phyloP scores from a whole-genome alignment of 768 basidiomycete genomes.

The Boletellus ananas region DNA sequence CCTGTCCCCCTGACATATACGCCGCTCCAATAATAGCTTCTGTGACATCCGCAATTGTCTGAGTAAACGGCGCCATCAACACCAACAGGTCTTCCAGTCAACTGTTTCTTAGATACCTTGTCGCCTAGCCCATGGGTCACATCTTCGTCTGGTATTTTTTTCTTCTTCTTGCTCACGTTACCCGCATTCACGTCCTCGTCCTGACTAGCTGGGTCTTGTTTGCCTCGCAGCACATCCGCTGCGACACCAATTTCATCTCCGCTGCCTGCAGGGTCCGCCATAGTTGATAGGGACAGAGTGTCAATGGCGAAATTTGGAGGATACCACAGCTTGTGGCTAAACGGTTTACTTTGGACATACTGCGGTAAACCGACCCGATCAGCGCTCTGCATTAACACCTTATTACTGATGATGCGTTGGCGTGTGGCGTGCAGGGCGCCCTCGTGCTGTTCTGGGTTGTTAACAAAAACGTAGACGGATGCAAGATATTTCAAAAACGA shows the following conservation, averaged over 20 bases:
- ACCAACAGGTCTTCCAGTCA: not conserved
- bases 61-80: slow-evolving; percentile 13
- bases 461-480: slow-evolving; percentile 71
- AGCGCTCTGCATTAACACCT: slow-evolving; percentile 53
- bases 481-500: slow-evolving; percentile 78
- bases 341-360: slow-evolving; percentile 71
- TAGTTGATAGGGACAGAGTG: slow-evolving; percentile 15
- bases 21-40: slow-evolving; percentile 86
- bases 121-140: slow-evolving; percentile 64
- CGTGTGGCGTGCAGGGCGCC: slow-evolving; percentile 64
- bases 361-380: slow-evolving; percentile 57
- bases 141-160: slow-evolving; percentile 39
- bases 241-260: slow-evolving; percentile 29
- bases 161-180: slow-evolving; percentile 33
- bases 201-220: slow-evolving; percentile 11
- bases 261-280: slow-evolving; percentile 22
- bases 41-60: slow-evolving; percentile 81
- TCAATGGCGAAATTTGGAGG: slow-evolving; percentile 44
- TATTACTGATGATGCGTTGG: slow-evolving; percentile 73
- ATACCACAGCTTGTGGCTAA: slow-evolving; percentile 63
- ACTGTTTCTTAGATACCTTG: slow-evolving; percentile 48
- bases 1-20: slow-evolving; percentile 68
- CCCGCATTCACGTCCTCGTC: slow-evolving; percentile 7
- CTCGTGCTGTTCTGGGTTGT: slow-evolving; percentile 60
- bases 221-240: slow-evolving; percentile 5